A percentile compares a stretch with the other conserved stretches of the same genome.
Evolutionary conservation across 164 flowering plant species (phyloP).

Genomic region (Macadamia integrifolia): DNA sequence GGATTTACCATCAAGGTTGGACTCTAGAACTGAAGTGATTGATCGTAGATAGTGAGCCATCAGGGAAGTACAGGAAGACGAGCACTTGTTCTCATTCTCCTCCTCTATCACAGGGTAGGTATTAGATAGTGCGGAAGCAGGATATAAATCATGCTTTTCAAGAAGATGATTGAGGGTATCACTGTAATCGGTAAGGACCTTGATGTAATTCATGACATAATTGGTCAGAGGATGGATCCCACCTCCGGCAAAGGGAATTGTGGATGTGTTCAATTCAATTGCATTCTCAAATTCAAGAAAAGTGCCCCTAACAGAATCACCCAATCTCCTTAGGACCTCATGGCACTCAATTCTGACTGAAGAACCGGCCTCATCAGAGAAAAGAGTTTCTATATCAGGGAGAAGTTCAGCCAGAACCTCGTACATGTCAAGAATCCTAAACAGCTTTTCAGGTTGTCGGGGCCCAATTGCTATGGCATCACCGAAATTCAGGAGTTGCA

Average conservation of each 20-base stretch:
- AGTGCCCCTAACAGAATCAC: constrained; percentile 16
- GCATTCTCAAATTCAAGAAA: constrained; percentile 22
- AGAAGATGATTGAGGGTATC: constrained; percentile 7
- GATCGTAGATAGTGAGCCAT: constrained; percentile 17
- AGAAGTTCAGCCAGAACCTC: constrained; percentile 18
- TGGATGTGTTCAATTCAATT: constrained; percentile 16
- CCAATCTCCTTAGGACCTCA: constrained; percentile 10
- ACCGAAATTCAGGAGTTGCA: constrained; percentile 20
- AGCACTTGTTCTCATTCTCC: constrained; percentile 4
- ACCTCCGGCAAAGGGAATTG: constrained; percentile 17
- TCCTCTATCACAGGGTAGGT: constrained; percentile 2
- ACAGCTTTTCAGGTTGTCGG: constrained; percentile 23
- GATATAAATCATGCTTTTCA: constrained; percentile 5
- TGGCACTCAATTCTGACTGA: constrained; percentile 10
- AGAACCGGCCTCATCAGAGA: constrained; percentile 1
- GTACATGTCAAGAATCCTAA: constrained; percentile 22
- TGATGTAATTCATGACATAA: constrained; percentile 30
- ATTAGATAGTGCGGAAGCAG: background rate
- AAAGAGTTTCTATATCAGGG: constrained; percentile 7
- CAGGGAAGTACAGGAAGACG: constrained; percentile 1
- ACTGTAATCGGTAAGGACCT: constrained; percentile 15
- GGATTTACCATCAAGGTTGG: constrained; percentile 29
- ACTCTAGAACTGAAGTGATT: constrained; percentile 21
- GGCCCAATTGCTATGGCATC: constrained; percentile 18
- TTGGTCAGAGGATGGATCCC: constrained; percentile 26